Conservation (phyloP, 139 green algal genomes). For the Chlamydomonas schloesseri region DNA sequence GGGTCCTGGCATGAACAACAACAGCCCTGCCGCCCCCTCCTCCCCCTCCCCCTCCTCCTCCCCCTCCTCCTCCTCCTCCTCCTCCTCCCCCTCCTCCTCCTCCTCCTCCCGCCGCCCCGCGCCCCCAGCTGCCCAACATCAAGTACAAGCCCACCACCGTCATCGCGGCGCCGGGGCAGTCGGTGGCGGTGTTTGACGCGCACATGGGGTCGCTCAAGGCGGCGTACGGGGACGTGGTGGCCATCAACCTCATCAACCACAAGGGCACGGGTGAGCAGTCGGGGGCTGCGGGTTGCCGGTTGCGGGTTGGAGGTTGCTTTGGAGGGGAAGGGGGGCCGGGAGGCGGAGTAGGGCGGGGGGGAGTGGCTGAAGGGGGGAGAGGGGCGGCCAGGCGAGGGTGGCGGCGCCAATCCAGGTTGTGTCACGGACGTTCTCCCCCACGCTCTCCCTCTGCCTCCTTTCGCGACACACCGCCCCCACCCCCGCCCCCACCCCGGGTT, state of each 20-base stretch:
- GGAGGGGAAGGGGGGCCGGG: no score
- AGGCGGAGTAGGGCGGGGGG: no score
- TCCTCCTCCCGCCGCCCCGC: background rate
- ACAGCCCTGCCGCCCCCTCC: background rate
- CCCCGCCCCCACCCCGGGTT: no score
- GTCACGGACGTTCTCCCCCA: no score
- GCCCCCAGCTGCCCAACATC: constrained; percentile 85
- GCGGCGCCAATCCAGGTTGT: no score
- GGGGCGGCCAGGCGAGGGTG: no score
- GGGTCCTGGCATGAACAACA: no score
- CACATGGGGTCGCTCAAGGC: constrained; percentile 57
- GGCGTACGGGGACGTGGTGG: constrained; percentile 69
- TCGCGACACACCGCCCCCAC: no score
- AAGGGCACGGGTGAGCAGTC: constrained; percentile 56
- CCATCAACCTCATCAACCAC: constrained; percentile 89
- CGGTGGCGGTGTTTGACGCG: constrained; percentile 51
- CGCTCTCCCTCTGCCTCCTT: no score
- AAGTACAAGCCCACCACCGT: constrained; percentile 93
- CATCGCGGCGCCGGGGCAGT: constrained; percentile 56
- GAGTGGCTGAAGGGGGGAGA: no score
- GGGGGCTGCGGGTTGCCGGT: no score
- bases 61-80: background rate
- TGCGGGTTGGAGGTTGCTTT: background rate
- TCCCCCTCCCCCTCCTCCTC: background rate
- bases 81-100: background rate